These are phyloP conservation scores for Besnoitia besnoiti DNA, from an alignment of 169 alveolate species.

Conservation along the genomic window DNA sequence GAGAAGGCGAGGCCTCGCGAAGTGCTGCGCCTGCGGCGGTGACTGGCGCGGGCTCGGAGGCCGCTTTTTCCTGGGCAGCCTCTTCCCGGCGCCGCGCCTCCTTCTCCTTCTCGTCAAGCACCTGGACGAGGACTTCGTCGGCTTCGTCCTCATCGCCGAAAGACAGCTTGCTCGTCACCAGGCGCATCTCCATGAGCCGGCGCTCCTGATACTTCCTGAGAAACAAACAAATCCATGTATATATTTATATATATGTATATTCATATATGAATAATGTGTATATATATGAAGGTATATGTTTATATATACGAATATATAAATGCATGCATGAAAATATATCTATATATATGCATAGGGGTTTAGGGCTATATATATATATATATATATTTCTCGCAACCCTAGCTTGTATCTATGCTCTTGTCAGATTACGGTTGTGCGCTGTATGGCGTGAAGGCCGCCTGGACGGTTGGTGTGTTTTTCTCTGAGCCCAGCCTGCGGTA, in stretches of 20 bases:
- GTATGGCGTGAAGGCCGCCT: too few species aligned
- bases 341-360: neutral
- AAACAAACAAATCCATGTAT: neutral
- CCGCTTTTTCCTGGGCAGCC: neutral
- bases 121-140: conserved; percentile 24
- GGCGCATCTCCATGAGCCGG: conserved; percentile 26
- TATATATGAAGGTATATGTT: too few species aligned
- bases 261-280: neutral
- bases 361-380: neutral
- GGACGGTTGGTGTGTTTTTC: too few species aligned
- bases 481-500: too few species aligned
- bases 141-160: conserved; percentile 43
- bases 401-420: too few species aligned
- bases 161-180: conserved; percentile 46
- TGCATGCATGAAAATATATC: neutral
- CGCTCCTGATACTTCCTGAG: conserved; percentile 42
- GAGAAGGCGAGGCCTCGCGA: neutral
- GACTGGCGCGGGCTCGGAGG: neutral
- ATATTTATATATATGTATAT: too few species aligned
- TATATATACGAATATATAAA: too few species aligned
- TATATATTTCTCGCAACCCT: neutral
- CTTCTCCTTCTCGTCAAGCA: neutral
- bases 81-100: neutral
- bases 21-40: neutral
- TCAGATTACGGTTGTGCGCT: too few species aligned